Conservation (phyloP, 192 early-diverging fungal species). For the Coemansia sp. region DNA sequence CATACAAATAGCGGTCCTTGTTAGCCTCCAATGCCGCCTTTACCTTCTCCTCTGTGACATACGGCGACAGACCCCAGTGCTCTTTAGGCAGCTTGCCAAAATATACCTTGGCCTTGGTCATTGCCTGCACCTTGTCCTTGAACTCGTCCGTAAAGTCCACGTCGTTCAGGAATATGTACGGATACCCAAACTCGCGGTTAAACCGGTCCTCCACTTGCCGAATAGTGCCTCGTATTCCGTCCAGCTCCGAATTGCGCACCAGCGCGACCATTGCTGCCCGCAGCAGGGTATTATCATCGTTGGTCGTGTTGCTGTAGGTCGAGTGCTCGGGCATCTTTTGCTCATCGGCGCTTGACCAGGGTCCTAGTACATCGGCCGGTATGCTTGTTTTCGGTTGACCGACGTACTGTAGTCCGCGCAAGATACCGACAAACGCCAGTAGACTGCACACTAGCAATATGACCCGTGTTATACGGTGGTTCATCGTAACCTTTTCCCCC, state of each 20-base stretch:
- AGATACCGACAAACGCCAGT: slow-evolving; percentile 4
- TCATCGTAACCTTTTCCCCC: neutral
- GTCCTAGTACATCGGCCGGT: neutral
- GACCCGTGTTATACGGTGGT: neutral
- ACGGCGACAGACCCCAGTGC: slow-evolving; percentile 76
- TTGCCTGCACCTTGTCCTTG: slow-evolving; percentile 43
- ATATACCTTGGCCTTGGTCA: slow-evolving; percentile 61
- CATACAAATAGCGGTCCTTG: slow-evolving; percentile 60
- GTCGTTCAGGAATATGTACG: slow-evolving; percentile 75
- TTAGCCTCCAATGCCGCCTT: slow-evolving; percentile 57
- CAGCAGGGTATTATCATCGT: neutral
- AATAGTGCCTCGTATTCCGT: slow-evolving; percentile 63
- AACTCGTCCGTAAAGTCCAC: slow-evolving; percentile 68
- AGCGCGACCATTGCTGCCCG: slow-evolving; percentile 66
- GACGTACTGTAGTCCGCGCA: neutral
- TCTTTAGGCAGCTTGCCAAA: slow-evolving; percentile 66
- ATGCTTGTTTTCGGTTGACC: neutral
- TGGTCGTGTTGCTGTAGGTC: neutral
- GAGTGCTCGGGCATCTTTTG: neutral
- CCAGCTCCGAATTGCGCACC: slow-evolving; percentile 70
- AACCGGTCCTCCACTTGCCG: slow-evolving; percentile 76
- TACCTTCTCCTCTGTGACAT: slow-evolving; percentile 66
- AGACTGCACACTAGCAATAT: neutral
- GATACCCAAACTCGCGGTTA: slow-evolving; percentile 66
- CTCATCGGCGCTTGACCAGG: neutral